These are phyloP conservation scores for Papilionanthe hybrid DNA, from an alignment of 116 monocot genomes.

Conservation along the genomic window DNA sequence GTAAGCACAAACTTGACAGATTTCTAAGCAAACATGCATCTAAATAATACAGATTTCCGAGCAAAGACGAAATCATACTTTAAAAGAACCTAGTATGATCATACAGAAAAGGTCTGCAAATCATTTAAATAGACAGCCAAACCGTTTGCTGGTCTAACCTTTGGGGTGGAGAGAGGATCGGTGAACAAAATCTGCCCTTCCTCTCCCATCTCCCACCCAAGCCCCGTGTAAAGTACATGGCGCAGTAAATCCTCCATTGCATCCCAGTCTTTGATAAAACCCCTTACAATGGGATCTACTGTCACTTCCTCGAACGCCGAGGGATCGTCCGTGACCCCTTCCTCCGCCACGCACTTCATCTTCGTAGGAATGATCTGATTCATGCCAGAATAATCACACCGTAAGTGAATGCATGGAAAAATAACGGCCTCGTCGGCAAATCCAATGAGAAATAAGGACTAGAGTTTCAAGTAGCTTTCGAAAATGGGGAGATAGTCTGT, in stretches of 20 bases:
- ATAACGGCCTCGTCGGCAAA: background rate
- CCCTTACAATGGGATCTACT: constrained; percentile 80
- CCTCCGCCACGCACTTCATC: constrained; percentile 76
- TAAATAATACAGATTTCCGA: background rate
- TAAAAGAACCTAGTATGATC: background rate
- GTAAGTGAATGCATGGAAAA: background rate
- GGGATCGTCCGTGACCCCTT: constrained; percentile 40
- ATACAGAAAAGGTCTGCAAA: background rate
- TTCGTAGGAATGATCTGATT: constrained; percentile 81
- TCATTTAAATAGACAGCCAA: background rate
- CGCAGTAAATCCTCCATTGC: constrained; percentile 87
- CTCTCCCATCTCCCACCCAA: constrained; percentile 95
- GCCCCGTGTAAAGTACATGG: constrained; percentile 70
- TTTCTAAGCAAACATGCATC: constrained; percentile 2
- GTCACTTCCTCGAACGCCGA: constrained; percentile 46
- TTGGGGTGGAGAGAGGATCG: constrained; percentile 90
- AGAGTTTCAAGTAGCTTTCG: background rate
- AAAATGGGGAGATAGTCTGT: background rate
- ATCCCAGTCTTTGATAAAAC: constrained; percentile 90
- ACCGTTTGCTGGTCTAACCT: constrained; percentile 32
- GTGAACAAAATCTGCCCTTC: constrained; percentile 95
- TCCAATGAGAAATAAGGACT: background rate
- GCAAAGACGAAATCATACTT: background rate
- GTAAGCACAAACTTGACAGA: background rate
- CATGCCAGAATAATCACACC: background rate